phyloP scores from a whole-genome alignment of 495 filamentous ascomycete species.

The Alectoria sarmentosa region DNA sequence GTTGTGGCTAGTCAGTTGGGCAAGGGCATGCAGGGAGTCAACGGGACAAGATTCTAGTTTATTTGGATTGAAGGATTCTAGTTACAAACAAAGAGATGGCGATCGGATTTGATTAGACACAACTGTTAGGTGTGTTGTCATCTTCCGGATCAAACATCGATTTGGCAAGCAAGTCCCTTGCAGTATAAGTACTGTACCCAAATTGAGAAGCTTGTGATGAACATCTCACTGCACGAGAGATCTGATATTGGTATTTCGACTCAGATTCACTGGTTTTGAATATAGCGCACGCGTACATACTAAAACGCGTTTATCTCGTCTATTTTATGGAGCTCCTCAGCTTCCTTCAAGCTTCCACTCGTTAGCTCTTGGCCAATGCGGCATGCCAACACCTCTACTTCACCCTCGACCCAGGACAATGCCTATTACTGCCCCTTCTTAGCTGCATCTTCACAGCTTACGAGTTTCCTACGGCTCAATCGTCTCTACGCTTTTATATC shows the following conservation, averaged over 20 bases:
- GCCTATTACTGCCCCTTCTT: neutral
- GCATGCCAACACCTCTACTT: too few relatives aligned
- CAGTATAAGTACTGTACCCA: too few relatives aligned
- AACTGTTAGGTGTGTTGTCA: neutral
- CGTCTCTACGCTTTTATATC: neutral
- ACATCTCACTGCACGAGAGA: too few relatives aligned
- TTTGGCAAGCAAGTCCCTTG: neutral
- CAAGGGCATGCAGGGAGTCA: conserved; percentile 39
- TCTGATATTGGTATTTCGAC: conserved; percentile 1
- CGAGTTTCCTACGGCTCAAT: neutral
- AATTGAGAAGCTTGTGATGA: too few relatives aligned
- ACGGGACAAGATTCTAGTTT: conserved; percentile 37
- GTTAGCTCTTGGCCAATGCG: too few relatives aligned
- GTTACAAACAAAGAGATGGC: neutral
- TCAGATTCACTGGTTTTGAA: neutral
- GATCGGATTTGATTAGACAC: neutral
- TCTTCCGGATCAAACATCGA: neutral
- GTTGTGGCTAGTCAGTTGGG: conserved; percentile 69
- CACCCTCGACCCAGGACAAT: neutral
- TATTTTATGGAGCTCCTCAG: neutral
- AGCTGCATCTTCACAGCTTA: neutral
- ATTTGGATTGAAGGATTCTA: neutral
- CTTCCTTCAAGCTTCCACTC: too few relatives aligned
- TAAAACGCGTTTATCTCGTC: neutral
- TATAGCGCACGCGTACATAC: neutral